phyloP scores from a whole-genome alignment of 108 stramenopile genomes.

The Aureococcus anophagefferens region DNA sequence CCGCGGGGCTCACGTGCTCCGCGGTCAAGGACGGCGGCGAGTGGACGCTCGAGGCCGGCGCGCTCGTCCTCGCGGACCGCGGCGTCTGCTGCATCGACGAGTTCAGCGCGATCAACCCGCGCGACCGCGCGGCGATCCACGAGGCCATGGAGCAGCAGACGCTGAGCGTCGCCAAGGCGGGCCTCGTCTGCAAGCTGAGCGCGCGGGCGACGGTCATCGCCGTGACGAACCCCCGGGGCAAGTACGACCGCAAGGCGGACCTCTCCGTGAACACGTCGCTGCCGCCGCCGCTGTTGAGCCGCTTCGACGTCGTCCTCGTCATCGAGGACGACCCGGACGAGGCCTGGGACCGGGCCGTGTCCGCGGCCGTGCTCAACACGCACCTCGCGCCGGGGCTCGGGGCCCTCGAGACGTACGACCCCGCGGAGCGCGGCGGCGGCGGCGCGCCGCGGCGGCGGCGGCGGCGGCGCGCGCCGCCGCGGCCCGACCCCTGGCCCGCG shows the following conservation, averaged over 20 bases:
- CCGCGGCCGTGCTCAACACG: slow-evolving; percentile 70
- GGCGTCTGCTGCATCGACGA: slow-evolving; percentile 97
- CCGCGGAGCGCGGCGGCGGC: background rate
- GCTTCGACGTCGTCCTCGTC: slow-evolving; percentile 88
- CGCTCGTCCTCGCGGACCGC: slow-evolving; percentile 86
- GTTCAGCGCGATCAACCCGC: slow-evolving; percentile 32
- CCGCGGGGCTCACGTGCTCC: slow-evolving; percentile 95
- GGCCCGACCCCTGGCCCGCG: slow-evolving; percentile 52
- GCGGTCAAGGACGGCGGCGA: slow-evolving; percentile 79
- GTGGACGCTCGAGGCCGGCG: slow-evolving; percentile 92
- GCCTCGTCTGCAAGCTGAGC: slow-evolving; percentile 89
- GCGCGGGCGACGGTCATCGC: slow-evolving; percentile 82
- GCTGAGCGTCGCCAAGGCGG: slow-evolving; percentile 88
- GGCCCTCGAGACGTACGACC: background rate
- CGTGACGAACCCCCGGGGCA: slow-evolving; percentile 79
- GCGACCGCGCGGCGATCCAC: slow-evolving; percentile 74
- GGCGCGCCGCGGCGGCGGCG: background rate
- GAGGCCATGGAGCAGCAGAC: slow-evolving; percentile 99
- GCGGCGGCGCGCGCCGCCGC: no score
- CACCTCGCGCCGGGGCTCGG: slow-evolving; percentile 55
- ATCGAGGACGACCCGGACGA: slow-evolving; percentile 67
- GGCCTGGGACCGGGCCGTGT: slow-evolving; percentile 46
- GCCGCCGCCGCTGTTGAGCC: slow-evolving; percentile 81
- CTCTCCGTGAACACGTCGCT: slow-evolving; percentile 83
- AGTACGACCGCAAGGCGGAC: slow-evolving; percentile 56